Base-by-base conservation (phyloP, 768 basidiomycete species). In the Pleurotus salmoneostramineus region DNA sequence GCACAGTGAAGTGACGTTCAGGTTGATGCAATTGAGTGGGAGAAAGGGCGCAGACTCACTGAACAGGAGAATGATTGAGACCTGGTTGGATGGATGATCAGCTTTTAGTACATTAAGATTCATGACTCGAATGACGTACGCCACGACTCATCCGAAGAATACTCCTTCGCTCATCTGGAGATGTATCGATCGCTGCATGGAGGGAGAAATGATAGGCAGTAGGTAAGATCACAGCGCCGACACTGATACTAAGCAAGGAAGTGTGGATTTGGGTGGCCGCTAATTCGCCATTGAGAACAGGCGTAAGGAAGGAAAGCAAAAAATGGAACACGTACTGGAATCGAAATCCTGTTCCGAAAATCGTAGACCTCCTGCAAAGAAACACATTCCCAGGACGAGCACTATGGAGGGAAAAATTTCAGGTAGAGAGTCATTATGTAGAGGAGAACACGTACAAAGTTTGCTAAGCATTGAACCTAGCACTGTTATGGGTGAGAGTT, bases 381-480 rank as follows among this genome's bases (percentile, higher is more conserved):
- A 91, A 63, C 89, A 91, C 70, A 93, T 83, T 14, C 92, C 92
- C 8, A 93, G 80, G 14, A 94, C 91, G 42, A 95, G 82, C 1
- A 95, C 90, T 92, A 27, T 27, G 45, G 46, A 56, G 27, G 7
- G 34, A 37, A n/a, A n/a, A n/a, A n/a, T n/a, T 50, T 35, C 32
- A 7, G 34, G 14, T 15, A 11, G 5, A 48, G 45, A 46, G 51
- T 45, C n/a, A 32, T 0, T 32, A 5, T 42, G n/a, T 6, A 35
- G 42, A 10, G 34, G 27, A 40, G 4, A 5, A 11, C 17, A 65
- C 83, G 35, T 61, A 84, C 83, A 68, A 56, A 91, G 75, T 71
- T 92, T 93, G 65, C 87, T 89, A 12, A 95, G 72, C 69, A 95
- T 91, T 1, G 88, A 85, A 1, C 93, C 93, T 57, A 95, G 80